phyloP scores from a whole-genome alignment of 768 basidiomycete genomes.

The Xanthoconium purpureum region DNA sequence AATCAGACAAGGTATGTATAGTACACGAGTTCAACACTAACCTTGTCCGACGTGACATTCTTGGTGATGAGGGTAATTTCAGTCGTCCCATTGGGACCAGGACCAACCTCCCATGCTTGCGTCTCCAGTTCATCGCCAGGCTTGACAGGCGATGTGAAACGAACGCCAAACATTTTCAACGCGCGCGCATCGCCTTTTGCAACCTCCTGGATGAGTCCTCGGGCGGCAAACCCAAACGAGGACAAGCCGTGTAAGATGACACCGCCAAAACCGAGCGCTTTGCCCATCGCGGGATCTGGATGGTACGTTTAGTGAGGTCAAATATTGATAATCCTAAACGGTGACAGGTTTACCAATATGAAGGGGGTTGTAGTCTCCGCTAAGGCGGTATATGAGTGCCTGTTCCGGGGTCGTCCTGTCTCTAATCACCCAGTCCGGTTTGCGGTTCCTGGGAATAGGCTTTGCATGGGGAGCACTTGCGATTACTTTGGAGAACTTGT shows the following conservation, averaged over 20 bases:
- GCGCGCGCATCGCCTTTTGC: constrained; percentile 59
- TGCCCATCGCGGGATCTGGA: constrained; percentile 71
- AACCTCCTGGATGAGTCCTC: constrained; percentile 63
- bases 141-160: constrained; percentile 81
- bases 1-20: neutral
- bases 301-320: neutral
- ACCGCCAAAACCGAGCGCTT: constrained; percentile 74
- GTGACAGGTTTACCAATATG: constrained; percentile 53
- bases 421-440: constrained; percentile 56
- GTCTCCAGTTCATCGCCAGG: constrained; percentile 83
- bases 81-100: constrained; percentile 52
- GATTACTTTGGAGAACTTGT: constrained; percentile 60
- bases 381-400: constrained; percentile 68
- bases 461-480: constrained; percentile 60
- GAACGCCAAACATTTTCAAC: constrained; percentile 64
- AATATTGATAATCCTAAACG: neutral
- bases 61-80: constrained; percentile 65
- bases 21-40: constrained; percentile 18
- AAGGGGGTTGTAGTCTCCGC: constrained; percentile 77
- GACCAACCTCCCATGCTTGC: constrained; percentile 72
- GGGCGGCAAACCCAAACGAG: constrained; percentile 78
- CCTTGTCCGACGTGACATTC: constrained; percentile 59
- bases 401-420: constrained; percentile 66
- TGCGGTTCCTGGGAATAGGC: constrained; percentile 56
- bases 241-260: constrained; percentile 84